Evolutionary conservation across 78 protist genomes (phyloP), one percentile per base, ranked within the genome.

Genomic region (Abeoforma whisleri): DNA sequence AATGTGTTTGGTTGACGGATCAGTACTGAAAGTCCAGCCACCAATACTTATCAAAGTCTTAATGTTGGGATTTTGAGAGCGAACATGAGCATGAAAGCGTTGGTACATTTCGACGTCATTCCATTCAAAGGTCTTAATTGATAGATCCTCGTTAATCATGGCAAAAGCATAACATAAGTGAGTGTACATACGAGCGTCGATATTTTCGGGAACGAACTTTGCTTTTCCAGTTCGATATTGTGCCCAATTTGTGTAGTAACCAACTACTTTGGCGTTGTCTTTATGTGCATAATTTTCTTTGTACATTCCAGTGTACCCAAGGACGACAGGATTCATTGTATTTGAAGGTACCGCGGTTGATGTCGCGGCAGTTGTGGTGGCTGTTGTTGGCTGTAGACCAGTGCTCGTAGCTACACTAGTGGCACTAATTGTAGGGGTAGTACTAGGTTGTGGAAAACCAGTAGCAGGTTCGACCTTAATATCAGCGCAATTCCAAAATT

Each of bases 241-340:
- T 19, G 79, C 79, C 79, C 79, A 74, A 38, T 74, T 74, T 16
- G 79, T 74, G 79, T 74, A 74, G 79, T 74, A 74, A 19, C 79
- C 79, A 12, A 74, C 23, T 30, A 74, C 16, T 38, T 25, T 74
- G 35, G 25, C 25, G 70, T 62, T 62, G 70, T 25, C 25, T 25
- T n/a, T n/a, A n/a, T n/a, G n/a, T n/a, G n/a, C n/a, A n/a, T n/a
- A n/a, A n/a, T n/a, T n/a, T n/a, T n/a, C n/a, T n/a, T n/a, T n/a
- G n/a, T n/a, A n/a, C n/a, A n/a, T n/a, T n/a, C n/a, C n/a, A n/a
- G n/a, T n/a, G n/a, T n/a, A n/a, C n/a, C n/a, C n/a, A n/a, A n/a
- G n/a, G n/a, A n/a, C n/a, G n/a, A n/a, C n/a, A n/a, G n/a, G n/a
- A n/a, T n/a, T n/a, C n/a, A n/a, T n/a, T n/a, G n/a, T n/a, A n/a